A percentile compares a stretch with the other conserved stretches of the same genome.
Evolutionary conservation across 805 yeast genomes (phyloP).

Genomic region (Saturnispora kantuleensis): DNA sequence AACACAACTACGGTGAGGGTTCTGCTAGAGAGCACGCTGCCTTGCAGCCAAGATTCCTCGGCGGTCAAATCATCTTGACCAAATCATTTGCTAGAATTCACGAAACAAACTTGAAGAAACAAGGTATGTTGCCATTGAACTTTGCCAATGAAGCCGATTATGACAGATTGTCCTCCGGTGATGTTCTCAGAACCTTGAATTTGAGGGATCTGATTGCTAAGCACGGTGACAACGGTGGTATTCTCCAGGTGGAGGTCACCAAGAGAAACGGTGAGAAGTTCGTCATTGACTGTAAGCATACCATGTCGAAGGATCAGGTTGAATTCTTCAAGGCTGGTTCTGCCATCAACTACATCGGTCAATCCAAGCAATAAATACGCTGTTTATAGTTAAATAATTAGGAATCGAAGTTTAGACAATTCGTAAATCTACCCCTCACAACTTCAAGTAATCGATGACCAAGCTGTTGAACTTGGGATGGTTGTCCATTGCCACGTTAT

Average conservation of each 20-base stretch:
- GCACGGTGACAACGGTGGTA: slow-evolving; percentile 84
- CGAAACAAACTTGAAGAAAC: slow-evolving; percentile 95
- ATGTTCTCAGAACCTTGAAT: slow-evolving; percentile 64
- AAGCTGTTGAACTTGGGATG: slow-evolving; percentile 39
- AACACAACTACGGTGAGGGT: slow-evolving; percentile 98
- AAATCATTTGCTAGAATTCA: slow-evolving; percentile 97
- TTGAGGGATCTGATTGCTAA: slow-evolving; percentile 67
- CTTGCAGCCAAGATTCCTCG: slow-evolving; percentile 86
- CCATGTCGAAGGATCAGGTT: slow-evolving; percentile 94
- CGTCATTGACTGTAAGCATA: slow-evolving; percentile 73
- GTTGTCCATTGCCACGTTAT: slow-evolving; percentile 69
- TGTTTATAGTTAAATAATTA: neutral
- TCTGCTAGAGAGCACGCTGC: slow-evolving; percentile 99
- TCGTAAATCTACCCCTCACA: slow-evolving; percentile 6
- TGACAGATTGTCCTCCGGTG: slow-evolving; percentile 70
- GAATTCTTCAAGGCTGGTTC: slow-evolving; percentile 96
- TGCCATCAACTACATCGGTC: slow-evolving; percentile 77
- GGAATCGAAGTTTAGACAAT: neutral
- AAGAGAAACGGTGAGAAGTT: slow-evolving; percentile 64
- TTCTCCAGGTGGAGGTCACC: slow-evolving; percentile 58
- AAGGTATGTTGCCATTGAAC: slow-evolving; percentile 92
- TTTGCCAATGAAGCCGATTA: slow-evolving; percentile 87
- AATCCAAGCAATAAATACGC: slow-evolving; percentile 17
- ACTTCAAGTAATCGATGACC: slow-evolving; percentile 30
- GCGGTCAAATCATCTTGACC: slow-evolving; percentile 80